Conservation (phyloP, 2,329 filamentous ascomycete species). For the Alternaria arbusti region DNA sequence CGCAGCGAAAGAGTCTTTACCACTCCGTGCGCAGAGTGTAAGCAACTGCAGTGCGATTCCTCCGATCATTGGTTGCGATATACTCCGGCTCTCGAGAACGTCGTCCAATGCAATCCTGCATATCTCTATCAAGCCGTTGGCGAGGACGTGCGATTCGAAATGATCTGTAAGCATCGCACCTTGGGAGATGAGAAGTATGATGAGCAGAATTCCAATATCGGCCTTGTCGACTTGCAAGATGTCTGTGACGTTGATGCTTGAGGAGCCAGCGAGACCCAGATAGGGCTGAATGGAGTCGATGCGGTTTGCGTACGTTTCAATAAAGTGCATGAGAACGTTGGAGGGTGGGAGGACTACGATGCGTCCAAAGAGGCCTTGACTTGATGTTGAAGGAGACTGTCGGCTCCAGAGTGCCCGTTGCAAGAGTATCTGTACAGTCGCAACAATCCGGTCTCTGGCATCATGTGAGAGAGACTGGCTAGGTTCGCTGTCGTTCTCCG, state of each 20-base stretch:
- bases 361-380: constrained; percentile 7
- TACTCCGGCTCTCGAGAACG: constrained; percentile 7
- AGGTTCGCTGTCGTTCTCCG: background rate
- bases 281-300: constrained; percentile 10
- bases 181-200: constrained; percentile 6
- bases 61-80: constrained; percentile 8
- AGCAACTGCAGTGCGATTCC: constrained; percentile 5
- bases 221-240: constrained; percentile 2
- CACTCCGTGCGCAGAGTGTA: constrained; percentile 8
- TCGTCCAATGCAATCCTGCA: constrained; percentile 10
- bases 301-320: constrained; percentile 2
- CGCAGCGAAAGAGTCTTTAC: constrained; percentile 4
- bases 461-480: constrained; percentile 1
- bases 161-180: constrained; percentile 11
- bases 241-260: constrained; percentile 1
- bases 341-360: constrained; percentile 9
- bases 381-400: background rate
- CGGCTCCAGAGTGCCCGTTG: constrained; percentile 4
- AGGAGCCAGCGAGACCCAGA: constrained; percentile 7
- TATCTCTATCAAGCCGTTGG: constrained; percentile 6
- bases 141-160: constrained; percentile 2
- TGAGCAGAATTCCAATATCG: constrained; percentile 7
- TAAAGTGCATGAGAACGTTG: constrained; percentile 7
- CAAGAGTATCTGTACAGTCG: constrained; percentile 4
- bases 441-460: constrained; percentile 4